Conservation (phyloP, 805 yeast species). For the Maudiozyma pseudohumilis region DNA sequence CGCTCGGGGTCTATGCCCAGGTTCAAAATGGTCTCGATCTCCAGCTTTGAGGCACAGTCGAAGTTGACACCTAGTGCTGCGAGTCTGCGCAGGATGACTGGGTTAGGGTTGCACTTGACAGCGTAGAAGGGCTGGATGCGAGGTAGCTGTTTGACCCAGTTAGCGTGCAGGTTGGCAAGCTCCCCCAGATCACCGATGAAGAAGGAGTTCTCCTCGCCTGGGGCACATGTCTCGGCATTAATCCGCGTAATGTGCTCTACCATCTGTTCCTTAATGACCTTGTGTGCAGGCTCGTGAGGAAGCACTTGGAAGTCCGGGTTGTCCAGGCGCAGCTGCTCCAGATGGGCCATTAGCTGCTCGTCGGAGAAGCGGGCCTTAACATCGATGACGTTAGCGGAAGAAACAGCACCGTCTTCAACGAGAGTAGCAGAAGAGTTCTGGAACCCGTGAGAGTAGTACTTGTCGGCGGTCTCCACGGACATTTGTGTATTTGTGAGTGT, state of each 20-base stretch:
- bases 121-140: conserved; percentile 84
- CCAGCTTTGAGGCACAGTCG: conserved; percentile 88
- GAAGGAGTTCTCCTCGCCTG: conserved; percentile 80
- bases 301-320: conserved; percentile 7
- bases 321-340: conserved; percentile 1
- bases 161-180: conserved; percentile 46
- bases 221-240: conserved; percentile 48
- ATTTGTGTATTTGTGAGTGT: background rate
- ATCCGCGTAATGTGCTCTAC: conserved; percentile 33
- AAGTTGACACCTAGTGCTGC: conserved; percentile 61
- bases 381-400: background rate
- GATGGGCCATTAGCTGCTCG: conserved; percentile 3
- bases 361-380: conserved; percentile 2
- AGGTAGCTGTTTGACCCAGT: conserved; percentile 62
- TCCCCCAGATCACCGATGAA: conserved; percentile 80
- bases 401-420: too few species aligned
- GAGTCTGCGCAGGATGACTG: conserved; percentile 45
- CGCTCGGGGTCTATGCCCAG: conserved; percentile 55
- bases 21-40: conserved; percentile 56
- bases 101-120: conserved; percentile 83
- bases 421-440: conserved; percentile 7
- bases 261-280: conserved; percentile 33
- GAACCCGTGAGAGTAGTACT: background rate
- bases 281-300: conserved; percentile 28
- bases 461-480: background rate